Base-by-base conservation (phyloP, 495 filamentous ascomycete genomes). In the Neurospora intermedia region DNA sequence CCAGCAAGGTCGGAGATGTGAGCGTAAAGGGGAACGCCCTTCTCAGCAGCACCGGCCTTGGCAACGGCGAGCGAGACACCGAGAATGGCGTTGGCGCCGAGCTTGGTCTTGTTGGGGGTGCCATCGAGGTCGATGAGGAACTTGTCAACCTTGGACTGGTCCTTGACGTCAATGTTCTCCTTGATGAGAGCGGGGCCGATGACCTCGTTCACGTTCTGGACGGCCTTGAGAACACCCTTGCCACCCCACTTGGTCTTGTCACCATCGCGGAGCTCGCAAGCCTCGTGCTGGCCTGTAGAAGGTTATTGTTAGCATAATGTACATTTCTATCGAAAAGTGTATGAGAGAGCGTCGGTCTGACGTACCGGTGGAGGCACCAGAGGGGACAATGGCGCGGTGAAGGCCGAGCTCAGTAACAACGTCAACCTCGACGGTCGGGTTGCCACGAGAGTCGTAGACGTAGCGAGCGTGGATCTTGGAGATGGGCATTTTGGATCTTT, bases 371-470 rank as follows among this genome's bases (percentile, higher is more conserved):
- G 96, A 98, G 80, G 96, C 96, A 82, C 96, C 96, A 72, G 96
- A 98, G 77, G 96, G 96, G 76, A 99, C 96, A 84, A 98, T 98
- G 83, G 96, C 96, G 81, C 96, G 94, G 90, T 98, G 94, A 48
- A 99, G 91, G 78, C 96, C 96, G 78, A 91, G 95, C 85, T 95
- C 92, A 76, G 95, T 98, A 84, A 96, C 91, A 81, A 99, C 89
- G 82, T 98, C 96, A 76, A 98, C 96, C 82, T 88, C 85, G 79
- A 95, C 93, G 82, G 94, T 97, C 76, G 94, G 93, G 88, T 97
- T 98, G 82, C 96, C 96, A 81, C 96, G 96, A 82, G 96, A 98
- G 90, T 99, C 96, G 88, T 99, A 99, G 86, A 99, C 94, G 77
- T 90, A 93, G 80, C 96, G 95, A 81, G 96, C 96, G 90, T 98